Base-by-base conservation (phyloP, 1,139 yeast species). In the Geotrichum macrosporum region DNA sequence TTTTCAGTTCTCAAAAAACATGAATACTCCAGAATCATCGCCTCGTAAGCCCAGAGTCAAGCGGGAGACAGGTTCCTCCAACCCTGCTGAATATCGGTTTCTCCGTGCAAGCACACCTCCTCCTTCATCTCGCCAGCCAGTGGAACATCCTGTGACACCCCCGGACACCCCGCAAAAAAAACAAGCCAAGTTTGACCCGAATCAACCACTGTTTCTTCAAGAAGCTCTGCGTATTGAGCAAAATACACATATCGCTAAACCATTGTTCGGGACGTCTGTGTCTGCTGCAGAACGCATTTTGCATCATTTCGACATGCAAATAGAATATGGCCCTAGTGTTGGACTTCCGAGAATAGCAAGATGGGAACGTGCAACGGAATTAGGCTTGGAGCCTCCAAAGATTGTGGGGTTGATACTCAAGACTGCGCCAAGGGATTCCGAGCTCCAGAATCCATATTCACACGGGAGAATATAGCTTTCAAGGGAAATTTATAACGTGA, bases 311-410 rank as follows among this genome's bases (percentile, higher is more conserved):
- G 74, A 69, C 44, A 47, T 67, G 48, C 55, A 59, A 3, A 46
- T 60, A 3, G 55, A 56, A 19, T 69, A 59, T 46, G 74, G 74
- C 1, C 74, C 74, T 1, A 57, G 62, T 12, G 60, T 59, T 2
- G 74, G 74, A 2, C 44, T 69, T 34, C 55, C 66, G 4, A 54
- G 74, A 21, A 50, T 70, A 19, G 62, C 64, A 20, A 57, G 98
- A 9, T 89, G 96, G 96, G 82, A 86, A 59, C 74, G 97, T 60
- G 96, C 97, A 1, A 88, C 84, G 61, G 83, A 82, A 49, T 71
- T 89, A 60, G 96, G 96, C 8, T 54, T 64, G 40, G 48, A 60
- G 9, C 74, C 74, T 3, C 74, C 74, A 4, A 35, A 18, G 6
- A 55, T 59, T 9, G 62, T 69, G 10, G 56, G 57, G 43, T 55